phyloP scores from a whole-genome alignment of 305 asterid species.

The Fraxinus sp. region DNA sequence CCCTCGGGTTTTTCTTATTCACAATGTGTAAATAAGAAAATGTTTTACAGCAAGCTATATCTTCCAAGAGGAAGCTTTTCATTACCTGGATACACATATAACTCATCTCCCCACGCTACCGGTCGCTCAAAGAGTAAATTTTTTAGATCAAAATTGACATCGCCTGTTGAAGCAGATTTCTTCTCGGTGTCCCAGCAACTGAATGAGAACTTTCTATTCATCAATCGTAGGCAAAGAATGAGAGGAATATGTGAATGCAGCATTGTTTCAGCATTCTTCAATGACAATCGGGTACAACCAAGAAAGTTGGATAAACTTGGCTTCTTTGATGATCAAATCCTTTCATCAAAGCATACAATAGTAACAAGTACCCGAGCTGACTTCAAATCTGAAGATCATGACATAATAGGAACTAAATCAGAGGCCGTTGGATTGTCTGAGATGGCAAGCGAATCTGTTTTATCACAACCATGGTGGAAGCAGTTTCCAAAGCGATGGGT shows the following conservation, averaged over 20 bases:
- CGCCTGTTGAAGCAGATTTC: conserved; percentile 31
- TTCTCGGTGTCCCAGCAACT: conserved; percentile 27
- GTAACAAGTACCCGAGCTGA: conserved; percentile 58
- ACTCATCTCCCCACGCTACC: conserved; percentile 25
- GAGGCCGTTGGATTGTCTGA: conserved; percentile 52
- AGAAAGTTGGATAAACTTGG: conserved; percentile 46
- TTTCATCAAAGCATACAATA: conserved; percentile 39
- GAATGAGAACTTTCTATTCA: conserved; percentile 31
- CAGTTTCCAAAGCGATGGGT: conserved; percentile 87
- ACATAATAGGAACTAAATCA: conserved; percentile 46
- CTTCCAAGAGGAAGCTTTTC: conserved; percentile 39
- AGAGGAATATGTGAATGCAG: conserved; percentile 33
- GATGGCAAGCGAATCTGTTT: conserved; percentile 47
- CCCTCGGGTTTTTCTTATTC: conserved; percentile 29
- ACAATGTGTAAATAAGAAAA: conserved; percentile 28
- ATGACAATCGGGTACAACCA: conserved; percentile 37
- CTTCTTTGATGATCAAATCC: conserved; percentile 37
- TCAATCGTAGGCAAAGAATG: conserved; percentile 37
- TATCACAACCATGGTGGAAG: conserved; percentile 58
- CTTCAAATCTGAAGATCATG: conserved; percentile 77
- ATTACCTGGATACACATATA: conserved; percentile 16
- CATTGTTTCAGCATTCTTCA: conserved; percentile 37
- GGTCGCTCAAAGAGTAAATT: conserved; percentile 31
- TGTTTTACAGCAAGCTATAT: conserved; percentile 32
- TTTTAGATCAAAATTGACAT: conserved; percentile 25